Evolutionary conservation across 2,329 filamentous ascomycete genomes (phyloP).

Genomic region (Mycocentrospora acerina): DNA sequence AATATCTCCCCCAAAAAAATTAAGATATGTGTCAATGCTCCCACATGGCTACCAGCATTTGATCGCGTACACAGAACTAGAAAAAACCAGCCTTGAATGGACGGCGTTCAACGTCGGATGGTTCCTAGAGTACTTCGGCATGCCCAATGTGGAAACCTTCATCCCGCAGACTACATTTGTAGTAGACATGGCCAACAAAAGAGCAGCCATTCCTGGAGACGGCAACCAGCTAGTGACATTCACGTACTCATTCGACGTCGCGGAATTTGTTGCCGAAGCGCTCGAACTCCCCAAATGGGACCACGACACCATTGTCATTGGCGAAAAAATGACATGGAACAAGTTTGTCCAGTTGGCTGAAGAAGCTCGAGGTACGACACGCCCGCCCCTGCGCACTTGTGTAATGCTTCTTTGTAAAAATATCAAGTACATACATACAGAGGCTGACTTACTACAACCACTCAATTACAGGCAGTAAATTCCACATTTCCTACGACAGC

Average conservation of each 20-base stretch:
- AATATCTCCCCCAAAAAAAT: no score
- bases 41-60: no score
- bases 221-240: slow-evolving; percentile 14
- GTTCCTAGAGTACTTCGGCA: slow-evolving; percentile 36
- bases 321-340: slow-evolving; percentile 50
- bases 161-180: slow-evolving; percentile 14
- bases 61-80: no score
- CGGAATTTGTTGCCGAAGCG: slow-evolving; percentile 13
- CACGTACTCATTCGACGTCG: slow-evolving; percentile 23
- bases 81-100: slow-evolving; percentile 28
- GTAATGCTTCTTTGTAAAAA: no score
- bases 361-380: slow-evolving; percentile 34
- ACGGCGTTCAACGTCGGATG: slow-evolving; percentile 26
- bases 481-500: no score
- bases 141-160: slow-evolving; percentile 23
- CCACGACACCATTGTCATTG: slow-evolving; percentile 20
- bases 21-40: no score
- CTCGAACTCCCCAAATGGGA: slow-evolving; percentile 36
- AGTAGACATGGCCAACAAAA: slow-evolving; percentile 17
- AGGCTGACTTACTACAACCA: no score
- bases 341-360: slow-evolving; percentile 48
- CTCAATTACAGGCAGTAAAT: no score
- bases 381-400: no score
- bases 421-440: no score
- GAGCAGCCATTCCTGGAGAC: slow-evolving; percentile 18